Evolutionary conservation across 176 grass and related monocot genomes (phyloP).

Genomic region (Triticum aestivum): DNA sequence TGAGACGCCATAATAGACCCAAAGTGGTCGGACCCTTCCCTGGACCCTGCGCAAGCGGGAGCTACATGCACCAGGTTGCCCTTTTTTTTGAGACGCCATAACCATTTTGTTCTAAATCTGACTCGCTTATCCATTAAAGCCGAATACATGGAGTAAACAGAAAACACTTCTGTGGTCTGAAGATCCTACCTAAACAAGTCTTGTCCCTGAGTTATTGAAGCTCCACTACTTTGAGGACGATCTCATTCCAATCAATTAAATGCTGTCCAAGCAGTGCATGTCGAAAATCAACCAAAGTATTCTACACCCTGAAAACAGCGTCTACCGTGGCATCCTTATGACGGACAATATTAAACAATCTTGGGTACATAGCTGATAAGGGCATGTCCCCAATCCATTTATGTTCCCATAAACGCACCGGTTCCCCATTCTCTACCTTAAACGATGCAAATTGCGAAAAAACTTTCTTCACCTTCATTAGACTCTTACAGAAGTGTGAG

Average conservation of each 20-base stretch:
- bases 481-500: not conserved
- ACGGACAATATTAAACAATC: not conserved
- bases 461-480: not conserved
- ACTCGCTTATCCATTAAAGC: not conserved
- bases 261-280: not conserved
- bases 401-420: not conserved
- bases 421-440: not conserved
- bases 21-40: no score
- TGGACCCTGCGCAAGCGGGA: no score
- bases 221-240: not conserved
- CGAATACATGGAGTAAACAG: not conserved
- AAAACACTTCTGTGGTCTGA: not conserved
- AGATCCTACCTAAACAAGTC: not conserved
- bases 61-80: no score
- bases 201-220: not conserved
- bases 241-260: not conserved
- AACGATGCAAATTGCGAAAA: not conserved
- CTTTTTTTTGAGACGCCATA: no score
- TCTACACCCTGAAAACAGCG: not conserved
- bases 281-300: not conserved
- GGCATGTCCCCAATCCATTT: not conserved
- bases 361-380: not conserved
- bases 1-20: no score
- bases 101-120: not conserved
- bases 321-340: not conserved